These are phyloP conservation scores for Solanum habrochaites DNA, from an alignment of 257 asterid species.

Conservation along the genomic window DNA sequence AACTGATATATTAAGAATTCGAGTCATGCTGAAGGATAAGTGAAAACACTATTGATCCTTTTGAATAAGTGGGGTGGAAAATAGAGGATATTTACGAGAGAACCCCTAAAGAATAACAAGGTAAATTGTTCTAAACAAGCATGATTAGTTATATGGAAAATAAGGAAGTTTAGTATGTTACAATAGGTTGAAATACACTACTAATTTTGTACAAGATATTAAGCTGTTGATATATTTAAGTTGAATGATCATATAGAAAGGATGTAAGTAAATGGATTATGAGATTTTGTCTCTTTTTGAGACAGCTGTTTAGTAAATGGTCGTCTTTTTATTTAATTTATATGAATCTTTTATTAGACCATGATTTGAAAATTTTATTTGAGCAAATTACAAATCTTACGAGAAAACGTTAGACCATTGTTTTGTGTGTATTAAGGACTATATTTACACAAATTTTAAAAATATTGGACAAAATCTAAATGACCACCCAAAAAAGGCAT, in stretches of 20 bases:
- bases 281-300: not conserved
- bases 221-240: not conserved
- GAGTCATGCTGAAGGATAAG: not conserved
- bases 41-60: not conserved
- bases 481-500: not conserved
- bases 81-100: fast-evolving
- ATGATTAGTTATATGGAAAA: not conserved
- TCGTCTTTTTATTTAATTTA: not conserved
- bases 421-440: not conserved
- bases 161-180: not conserved
- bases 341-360: not conserved
- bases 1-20: too few relatives aligned
- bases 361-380: not conserved
- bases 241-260: not conserved
- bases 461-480: not conserved
- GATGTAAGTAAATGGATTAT: not conserved
- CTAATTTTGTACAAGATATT: not conserved
- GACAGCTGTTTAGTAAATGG: not conserved
- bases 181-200: not conserved
- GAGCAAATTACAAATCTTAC: not conserved
- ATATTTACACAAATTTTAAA: not conserved
- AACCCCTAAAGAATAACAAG: not conserved
- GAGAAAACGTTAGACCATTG: not conserved
- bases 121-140: not conserved
- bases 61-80: not conserved